Conservation (phyloP, 305 asterid species). For the Solanum chacoense region DNA sequence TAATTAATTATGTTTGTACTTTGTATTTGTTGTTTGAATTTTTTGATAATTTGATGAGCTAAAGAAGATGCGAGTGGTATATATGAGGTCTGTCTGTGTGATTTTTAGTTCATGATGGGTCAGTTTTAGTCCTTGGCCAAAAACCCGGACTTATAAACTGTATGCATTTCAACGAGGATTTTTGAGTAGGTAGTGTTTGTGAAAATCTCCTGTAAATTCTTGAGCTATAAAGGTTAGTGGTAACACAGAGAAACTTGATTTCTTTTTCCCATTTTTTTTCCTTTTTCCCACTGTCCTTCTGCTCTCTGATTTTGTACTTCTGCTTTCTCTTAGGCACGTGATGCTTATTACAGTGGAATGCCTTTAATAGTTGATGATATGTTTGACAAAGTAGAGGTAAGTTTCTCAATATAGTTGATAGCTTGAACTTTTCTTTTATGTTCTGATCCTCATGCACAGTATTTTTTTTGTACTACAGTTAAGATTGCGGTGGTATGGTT, state of each 20-base stretch:
- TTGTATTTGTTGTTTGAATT: not conserved
- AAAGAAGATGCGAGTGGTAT: not conserved
- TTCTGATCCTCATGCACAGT: slow-evolving; percentile 1
- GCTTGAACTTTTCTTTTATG: not conserved
- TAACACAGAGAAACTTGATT: not conserved
- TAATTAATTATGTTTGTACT: not conserved
- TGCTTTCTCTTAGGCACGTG: slow-evolving; percentile 49
- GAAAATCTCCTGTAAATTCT: not conserved
- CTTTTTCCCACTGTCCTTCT: not conserved
- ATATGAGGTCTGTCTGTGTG: not conserved
- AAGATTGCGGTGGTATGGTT: slow-evolving; percentile 76
- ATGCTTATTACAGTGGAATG: slow-evolving; percentile 70
- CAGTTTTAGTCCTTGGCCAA: not conserved
- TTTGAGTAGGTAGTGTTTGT: not conserved
- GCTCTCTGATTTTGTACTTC: not conserved
- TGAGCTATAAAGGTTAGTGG: not conserved
- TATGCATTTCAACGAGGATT: not conserved
- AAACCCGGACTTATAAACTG: not conserved
- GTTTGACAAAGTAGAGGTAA: slow-evolving; percentile 93
- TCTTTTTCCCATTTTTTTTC: not conserved
- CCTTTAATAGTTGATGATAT: slow-evolving; percentile 90
- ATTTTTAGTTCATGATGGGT: not conserved
- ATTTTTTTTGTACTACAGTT: slow-evolving; percentile 31
- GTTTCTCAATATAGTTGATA: not conserved
- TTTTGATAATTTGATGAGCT: not conserved